These are phyloP conservation scores for Serpula lacrymans DNA, from an alignment of 768 basidiomycete genomes.

Conservation along the genomic window DNA sequence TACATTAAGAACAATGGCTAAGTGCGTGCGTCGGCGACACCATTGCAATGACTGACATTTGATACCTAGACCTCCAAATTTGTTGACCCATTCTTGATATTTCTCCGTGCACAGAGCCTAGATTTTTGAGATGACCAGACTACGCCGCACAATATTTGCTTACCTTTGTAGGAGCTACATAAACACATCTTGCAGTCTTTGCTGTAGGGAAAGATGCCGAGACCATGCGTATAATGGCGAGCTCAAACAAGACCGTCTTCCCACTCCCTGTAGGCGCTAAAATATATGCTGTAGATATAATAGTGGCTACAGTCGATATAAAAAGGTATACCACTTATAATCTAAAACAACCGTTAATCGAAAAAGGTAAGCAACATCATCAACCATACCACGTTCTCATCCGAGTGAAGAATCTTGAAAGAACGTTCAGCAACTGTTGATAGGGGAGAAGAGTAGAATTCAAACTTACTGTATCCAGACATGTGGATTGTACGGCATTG, in stretches of 20 bases:
- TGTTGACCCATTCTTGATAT: conserved; percentile 75
- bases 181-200: conserved; percentile 67
- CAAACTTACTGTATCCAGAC: conserved; percentile 65
- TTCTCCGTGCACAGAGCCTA: conserved; percentile 89
- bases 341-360: conserved; percentile 36
- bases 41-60: conserved; percentile 53
- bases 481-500: conserved; percentile 86
- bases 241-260: conserved; percentile 93
- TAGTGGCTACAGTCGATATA: conserved; percentile 2
- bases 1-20: conserved; percentile 33
- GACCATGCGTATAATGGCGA: conserved; percentile 79
- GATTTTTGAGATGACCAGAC: neutral
- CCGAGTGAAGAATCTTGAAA: conserved; percentile 51
- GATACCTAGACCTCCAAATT: conserved; percentile 73
- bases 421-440: conserved; percentile 1
- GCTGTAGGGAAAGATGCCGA: conserved; percentile 33
- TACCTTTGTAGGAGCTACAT: conserved; percentile 93
- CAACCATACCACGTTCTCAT: conserved; percentile 69
- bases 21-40: too few species aligned
- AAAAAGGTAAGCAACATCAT: conserved; percentile 5
- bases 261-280: conserved; percentile 94
- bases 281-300: neutral
- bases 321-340: conserved; percentile 58
- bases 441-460: neutral
- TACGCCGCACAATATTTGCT: neutral